phyloP scores from a whole-genome alignment of 139 green algal species.

The Nannochloris sp. region DNA sequence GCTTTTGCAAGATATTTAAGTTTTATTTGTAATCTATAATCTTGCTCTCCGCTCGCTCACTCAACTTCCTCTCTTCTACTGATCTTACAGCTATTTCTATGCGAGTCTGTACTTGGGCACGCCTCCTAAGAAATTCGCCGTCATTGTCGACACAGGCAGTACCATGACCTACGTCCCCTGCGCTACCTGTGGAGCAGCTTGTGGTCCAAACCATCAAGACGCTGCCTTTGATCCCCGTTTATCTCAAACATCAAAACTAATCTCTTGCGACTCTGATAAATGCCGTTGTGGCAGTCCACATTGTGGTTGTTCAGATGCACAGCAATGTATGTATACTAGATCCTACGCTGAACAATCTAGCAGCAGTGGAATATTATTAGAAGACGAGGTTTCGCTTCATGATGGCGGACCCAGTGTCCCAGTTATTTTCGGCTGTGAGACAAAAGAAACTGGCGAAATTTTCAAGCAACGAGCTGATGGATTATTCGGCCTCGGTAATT shows the following conservation, averaged over 20 bases:
- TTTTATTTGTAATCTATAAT: not conserved
- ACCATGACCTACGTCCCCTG: constrained; percentile 94
- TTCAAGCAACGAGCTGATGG: constrained; percentile 84
- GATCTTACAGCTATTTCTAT: constrained; percentile 78
- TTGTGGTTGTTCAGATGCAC: constrained; percentile 43
- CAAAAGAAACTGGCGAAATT: constrained; percentile 82
- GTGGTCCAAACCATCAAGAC: constrained; percentile 58
- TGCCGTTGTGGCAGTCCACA: constrained; percentile 67
- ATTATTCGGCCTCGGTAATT: constrained; percentile 85
- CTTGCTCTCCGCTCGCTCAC: not conserved
- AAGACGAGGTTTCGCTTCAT: constrained; percentile 44
- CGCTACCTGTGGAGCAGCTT: constrained; percentile 43
- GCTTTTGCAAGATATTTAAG: not conserved
- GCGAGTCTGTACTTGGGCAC: constrained; percentile 71
- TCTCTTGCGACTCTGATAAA: constrained; percentile 46
- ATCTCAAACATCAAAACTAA: constrained; percentile 40
- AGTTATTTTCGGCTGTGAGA: constrained; percentile 79
- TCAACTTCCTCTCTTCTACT: not conserved
- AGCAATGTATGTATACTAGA: constrained; percentile 71
- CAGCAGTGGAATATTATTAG: constrained; percentile 64
- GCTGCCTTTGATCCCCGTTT: constrained; percentile 52
- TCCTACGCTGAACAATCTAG: constrained; percentile 79
- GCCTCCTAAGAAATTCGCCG: constrained; percentile 58
- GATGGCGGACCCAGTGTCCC: constrained; percentile 22
- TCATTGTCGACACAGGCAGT: constrained; percentile 95